phyloP scores from a whole-genome alignment of 192 early-diverging fungal genomes.

The Podila horticola region DNA sequence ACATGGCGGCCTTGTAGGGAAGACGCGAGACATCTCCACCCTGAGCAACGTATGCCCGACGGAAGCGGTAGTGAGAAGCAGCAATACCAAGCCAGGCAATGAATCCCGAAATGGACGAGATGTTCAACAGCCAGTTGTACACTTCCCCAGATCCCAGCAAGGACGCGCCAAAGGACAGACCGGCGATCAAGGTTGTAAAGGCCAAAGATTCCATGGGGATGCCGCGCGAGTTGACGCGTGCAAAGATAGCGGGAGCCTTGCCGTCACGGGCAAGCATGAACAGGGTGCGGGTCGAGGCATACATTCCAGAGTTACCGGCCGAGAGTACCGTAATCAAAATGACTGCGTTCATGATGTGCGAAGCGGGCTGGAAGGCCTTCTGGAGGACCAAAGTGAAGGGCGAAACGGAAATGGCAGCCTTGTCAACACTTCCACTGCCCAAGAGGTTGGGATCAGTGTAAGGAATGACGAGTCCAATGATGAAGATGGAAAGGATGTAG shows the following conservation, averaged over 20 bases:
- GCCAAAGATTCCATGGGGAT: slow-evolving; percentile 70
- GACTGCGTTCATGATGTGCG: slow-evolving; percentile 80
- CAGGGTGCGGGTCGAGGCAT: slow-evolving; percentile 73
- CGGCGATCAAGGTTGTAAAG: slow-evolving; percentile 64
- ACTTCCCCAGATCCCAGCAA: slow-evolving; percentile 65
- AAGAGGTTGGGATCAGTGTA: slow-evolving; percentile 65
- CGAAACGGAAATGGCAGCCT: slow-evolving; percentile 56
- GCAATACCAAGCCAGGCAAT: slow-evolving; percentile 90
- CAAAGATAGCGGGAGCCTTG: slow-evolving; percentile 70
- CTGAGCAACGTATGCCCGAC: slow-evolving; percentile 81
- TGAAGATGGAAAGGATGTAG: slow-evolving; percentile 72
- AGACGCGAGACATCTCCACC: slow-evolving; percentile 64
- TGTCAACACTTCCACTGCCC: slow-evolving; percentile 35
- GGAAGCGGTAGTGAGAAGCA: slow-evolving; percentile 87
- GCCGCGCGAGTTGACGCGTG: slow-evolving; percentile 58
- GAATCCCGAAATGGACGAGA: slow-evolving; percentile 83
- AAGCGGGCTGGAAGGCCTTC: slow-evolving; percentile 59
- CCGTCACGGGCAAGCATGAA: slow-evolving; percentile 69
- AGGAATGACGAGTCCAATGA: slow-evolving; percentile 77
- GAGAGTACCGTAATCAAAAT: slow-evolving; percentile 77
- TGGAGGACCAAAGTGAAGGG: slow-evolving; percentile 78
- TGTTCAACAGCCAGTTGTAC: slow-evolving; percentile 74
- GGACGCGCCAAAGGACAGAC: slow-evolving; percentile 65
- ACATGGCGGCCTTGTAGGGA: slow-evolving; percentile 81
- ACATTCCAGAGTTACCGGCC: slow-evolving; percentile 81